Conservation (phyloP, 306 rosid species). For the Acacia melanoxylon region DNA sequence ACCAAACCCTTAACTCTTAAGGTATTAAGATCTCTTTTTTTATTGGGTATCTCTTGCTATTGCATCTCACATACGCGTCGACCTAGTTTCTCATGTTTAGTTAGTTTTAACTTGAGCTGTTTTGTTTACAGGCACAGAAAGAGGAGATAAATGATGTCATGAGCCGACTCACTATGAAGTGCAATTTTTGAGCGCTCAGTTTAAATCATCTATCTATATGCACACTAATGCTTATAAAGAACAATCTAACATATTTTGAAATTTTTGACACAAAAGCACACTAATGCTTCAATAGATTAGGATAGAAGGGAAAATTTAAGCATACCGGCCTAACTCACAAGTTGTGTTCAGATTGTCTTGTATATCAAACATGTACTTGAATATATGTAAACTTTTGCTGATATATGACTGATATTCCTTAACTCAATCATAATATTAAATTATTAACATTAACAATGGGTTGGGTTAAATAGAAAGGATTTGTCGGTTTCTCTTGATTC, state of each 20-base stretch:
- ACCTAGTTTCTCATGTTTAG: slow-evolving; percentile 13
- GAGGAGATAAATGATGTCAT: slow-evolving; percentile 36
- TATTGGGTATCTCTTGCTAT: neutral
- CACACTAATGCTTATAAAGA: neutral
- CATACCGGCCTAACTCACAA: neutral
- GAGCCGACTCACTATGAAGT: slow-evolving; percentile 20
- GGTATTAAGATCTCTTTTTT: neutral
- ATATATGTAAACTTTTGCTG: neutral
- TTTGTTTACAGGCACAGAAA: slow-evolving; percentile 40
- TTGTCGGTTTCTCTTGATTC: too few relatives aligned
- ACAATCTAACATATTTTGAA: slow-evolving; percentile 24
- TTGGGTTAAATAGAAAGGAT: neutral
- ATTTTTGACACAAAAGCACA: slow-evolving; percentile 13
- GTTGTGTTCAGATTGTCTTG: neutral
- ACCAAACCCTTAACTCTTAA: neutral
- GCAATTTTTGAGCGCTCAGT: neutral
- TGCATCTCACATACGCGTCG: slow-evolving; percentile 14
- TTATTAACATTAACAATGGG: neutral
- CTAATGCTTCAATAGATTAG: neutral
- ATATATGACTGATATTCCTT: neutral
- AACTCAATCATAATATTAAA: neutral
- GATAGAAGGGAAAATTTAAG: slow-evolving; percentile 7
- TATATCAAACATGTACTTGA: slow-evolving; percentile 10
- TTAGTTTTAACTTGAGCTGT: slow-evolving; percentile 15
- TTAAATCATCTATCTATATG: neutral